Evolutionary conservation across 2,329 filamentous ascomycete species (phyloP), one percentile per base, ranked within the genome.

Genomic region (Xylaria sp.): DNA sequence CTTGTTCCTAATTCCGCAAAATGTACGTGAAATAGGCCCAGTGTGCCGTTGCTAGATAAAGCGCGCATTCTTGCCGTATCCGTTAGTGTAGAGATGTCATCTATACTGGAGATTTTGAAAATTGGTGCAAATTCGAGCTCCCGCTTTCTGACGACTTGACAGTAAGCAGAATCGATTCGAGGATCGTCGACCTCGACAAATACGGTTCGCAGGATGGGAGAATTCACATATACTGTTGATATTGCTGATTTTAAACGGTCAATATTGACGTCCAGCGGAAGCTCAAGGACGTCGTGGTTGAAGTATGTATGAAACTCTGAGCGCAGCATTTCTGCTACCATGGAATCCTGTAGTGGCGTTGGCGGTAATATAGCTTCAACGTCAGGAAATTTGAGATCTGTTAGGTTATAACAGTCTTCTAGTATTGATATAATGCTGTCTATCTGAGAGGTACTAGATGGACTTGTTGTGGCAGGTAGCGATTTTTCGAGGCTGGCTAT

Each of bases 331-430:
- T 93, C 91, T 0, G 90, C 89, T 2, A 96, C 81, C 89, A 97
- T 93, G 1, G 90, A 90, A 77, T 97, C 93, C 79, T 98, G 94
- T 5, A 97, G 83, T 6, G 94, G 90, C 0, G 94, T 97, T 0
- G 90, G 86, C 0, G 94, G 94, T 1, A 96, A 79, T 2, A 95
- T 79, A 3, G 82, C 77, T 57, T 92, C 87, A 0, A 90, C 73
- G 11, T 81, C 73, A 0, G 77, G 67, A 7, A 85, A 74, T 1
- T 79, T 65, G 25, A 79, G 72, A 0, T 75, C 79, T 3, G 75
- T 75, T 0, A 70, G 68, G 22, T 73, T 67, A 3, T 86, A 77
- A 51, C 81, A 81, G 2, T 69, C 60, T 58, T 71, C 78, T 11
- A 88, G 78, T 10, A 74, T 76, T 1, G 69, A 31, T 33, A 77